phyloP scores from a whole-genome alignment of 2,329 filamentous ascomycete species.

The Thielaviopsis ethacetica region DNA sequence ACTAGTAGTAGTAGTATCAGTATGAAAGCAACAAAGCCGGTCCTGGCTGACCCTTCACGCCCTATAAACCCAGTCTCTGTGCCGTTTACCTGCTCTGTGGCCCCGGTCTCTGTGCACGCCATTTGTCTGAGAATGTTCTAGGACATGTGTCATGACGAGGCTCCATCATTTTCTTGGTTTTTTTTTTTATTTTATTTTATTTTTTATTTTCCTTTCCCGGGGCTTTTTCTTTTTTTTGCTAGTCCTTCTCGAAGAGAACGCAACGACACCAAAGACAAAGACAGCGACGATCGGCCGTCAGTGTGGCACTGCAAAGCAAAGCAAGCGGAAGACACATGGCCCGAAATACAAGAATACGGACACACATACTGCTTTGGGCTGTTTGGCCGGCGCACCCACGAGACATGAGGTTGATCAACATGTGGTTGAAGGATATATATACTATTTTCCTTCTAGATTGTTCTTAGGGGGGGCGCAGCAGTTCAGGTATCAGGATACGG shows the following conservation, averaged over 20 bases:
- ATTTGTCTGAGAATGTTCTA: no score
- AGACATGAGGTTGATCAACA: not conserved
- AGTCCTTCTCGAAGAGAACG: not conserved
- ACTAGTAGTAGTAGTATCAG: no score
- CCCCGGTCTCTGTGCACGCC: no score
- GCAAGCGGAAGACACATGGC: not conserved
- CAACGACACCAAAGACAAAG: not conserved
- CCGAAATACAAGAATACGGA: not conserved
- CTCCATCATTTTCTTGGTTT: no score
- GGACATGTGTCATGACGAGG: no score
- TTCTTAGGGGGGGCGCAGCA: not conserved
- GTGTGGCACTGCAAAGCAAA: not conserved
- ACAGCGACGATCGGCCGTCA: not conserved
- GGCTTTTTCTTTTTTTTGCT: not conserved
- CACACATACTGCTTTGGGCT: not conserved
- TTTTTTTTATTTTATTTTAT: no score
- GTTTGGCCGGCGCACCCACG: no score
- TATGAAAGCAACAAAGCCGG: no score
- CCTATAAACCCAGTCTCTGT: no score
- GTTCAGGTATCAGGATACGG: not conserved
- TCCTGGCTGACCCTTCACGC: no score
- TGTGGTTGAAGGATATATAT: not conserved
- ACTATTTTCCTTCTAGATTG: not conserved
- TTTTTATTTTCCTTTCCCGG: no score
- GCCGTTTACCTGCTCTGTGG: no score